Evolutionary conservation across 176 grass and related monocot genomes (phyloP).

Genomic region (Chloris gayana): DNA sequence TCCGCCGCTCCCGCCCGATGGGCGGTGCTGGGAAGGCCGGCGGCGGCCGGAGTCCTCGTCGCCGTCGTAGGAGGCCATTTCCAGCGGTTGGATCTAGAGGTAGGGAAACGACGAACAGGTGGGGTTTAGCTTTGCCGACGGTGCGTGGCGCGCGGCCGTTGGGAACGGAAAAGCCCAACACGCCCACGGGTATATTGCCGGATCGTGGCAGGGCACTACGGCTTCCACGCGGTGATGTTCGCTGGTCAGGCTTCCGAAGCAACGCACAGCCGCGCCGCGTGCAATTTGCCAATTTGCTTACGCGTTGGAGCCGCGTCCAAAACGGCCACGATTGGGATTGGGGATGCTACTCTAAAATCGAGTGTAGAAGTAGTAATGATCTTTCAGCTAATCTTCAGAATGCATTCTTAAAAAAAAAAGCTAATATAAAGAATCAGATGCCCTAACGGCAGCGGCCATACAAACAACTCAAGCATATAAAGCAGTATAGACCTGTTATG

Average conservation of each 20-base stretch:
- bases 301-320: not conserved
- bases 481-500: no score
- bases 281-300: not conserved
- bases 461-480: no score
- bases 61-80: slow-evolving; percentile 59
- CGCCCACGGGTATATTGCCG: not conserved
- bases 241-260: not conserved
- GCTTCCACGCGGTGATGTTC: not conserved
- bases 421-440: no score
- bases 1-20: slow-evolving; percentile 2
- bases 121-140: not conserved
- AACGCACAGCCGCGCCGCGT: not conserved
- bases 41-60: slow-evolving; percentile 24
- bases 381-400: not conserved
- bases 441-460: no score
- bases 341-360: no score
- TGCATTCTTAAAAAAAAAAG: no score
- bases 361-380: not conserved
- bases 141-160: not conserved
- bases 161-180: not conserved
- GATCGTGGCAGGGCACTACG: not conserved
- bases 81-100: slow-evolving; percentile 28
- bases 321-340: no score
- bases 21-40: slow-evolving; percentile 35
- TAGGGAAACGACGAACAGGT: not conserved